Percentiles rank a stretch among this genome's conserved stretches.
These are phyloP conservation scores for Leccinum disarticulatum DNA, from an alignment of 768 basidiomycete genomes.

Conservation along the genomic window DNA sequence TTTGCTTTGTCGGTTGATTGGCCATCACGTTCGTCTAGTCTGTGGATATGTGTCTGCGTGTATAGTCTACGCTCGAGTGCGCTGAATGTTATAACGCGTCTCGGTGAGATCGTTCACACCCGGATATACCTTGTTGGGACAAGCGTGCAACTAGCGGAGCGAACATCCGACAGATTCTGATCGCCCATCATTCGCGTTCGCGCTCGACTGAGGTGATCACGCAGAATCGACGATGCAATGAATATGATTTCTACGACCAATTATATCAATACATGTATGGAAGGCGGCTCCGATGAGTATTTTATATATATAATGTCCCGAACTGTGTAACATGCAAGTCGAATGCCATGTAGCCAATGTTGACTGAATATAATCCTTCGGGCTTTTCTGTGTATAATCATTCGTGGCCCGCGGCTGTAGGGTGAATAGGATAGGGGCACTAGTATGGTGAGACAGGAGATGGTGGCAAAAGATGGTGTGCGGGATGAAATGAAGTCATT, in stretches of 20 bases:
- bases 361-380: conserved; percentile 8
- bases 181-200: background rate
- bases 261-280: conserved; percentile 6
- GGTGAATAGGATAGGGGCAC: background rate
- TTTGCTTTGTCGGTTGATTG: conserved; percentile 57
- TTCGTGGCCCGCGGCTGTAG: background rate
- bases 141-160: background rate
- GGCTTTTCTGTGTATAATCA: conserved; percentile 11
- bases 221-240: background rate
- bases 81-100: background rate
- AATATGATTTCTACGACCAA: background rate
- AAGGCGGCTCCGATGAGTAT: background rate
- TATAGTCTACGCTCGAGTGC: background rate
- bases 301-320: conserved; percentile 5
- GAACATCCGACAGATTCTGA: background rate
- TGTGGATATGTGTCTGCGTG: background rate
- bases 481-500: background rate
- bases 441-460: conserved; percentile 8
- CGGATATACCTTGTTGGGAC: background rate
- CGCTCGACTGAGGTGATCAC: background rate
- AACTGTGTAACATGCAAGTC: conserved; percentile 1
- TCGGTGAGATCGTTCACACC: background rate
- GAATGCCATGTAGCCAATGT: conserved; percentile 3
- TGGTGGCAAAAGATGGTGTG: conserved; percentile 14
- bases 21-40: conserved; percentile 28